These are phyloP conservation scores for Phytophthora melonis DNA, from an alignment of 352 stramenopile genomes.

Conservation along the genomic window DNA sequence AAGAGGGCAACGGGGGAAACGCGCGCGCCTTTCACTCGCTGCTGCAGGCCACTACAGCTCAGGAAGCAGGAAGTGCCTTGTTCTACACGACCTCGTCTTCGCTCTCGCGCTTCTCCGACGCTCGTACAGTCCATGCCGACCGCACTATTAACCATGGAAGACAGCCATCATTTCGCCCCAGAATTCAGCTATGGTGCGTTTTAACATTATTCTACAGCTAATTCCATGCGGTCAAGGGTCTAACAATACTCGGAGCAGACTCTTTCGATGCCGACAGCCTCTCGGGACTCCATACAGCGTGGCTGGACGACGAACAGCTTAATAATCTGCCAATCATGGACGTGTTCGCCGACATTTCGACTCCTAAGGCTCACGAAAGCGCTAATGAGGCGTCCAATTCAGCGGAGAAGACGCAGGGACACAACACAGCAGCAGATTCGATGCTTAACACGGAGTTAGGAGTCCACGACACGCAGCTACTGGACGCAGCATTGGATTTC, in stretches of 20 bases:
- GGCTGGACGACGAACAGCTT: slow-evolving; percentile 64
- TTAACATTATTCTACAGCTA: background rate
- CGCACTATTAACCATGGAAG: slow-evolving; percentile 41
- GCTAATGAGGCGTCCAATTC: slow-evolving; percentile 15
- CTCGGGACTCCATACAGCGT: slow-evolving; percentile 45
- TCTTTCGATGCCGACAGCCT: slow-evolving; percentile 40
- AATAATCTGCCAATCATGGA: slow-evolving; percentile 43
- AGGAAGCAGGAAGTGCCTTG: background rate
- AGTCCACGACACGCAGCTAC: slow-evolving; percentile 36
- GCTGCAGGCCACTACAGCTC: slow-evolving; percentile 8
- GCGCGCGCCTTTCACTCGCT: background rate
- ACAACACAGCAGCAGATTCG: slow-evolving; percentile 49
- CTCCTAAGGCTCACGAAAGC: slow-evolving; percentile 36
- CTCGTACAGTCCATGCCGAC: slow-evolving; percentile 33
- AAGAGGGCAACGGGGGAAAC: slow-evolving; percentile 12
- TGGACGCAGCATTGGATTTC: slow-evolving; percentile 45
- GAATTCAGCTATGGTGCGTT: slow-evolving; percentile 37
- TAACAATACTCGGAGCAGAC: slow-evolving; percentile 27
- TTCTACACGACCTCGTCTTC: slow-evolving; percentile 8
- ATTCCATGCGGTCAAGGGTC: slow-evolving; percentile 1
- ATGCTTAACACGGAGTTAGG: slow-evolving; percentile 44
- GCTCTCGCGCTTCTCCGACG: slow-evolving; percentile 7
- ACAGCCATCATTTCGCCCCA: slow-evolving; percentile 30
- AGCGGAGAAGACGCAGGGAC: slow-evolving; percentile 38
- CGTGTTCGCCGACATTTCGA: slow-evolving; percentile 40